Base-by-base conservation (phyloP, 1,284 basidiomycete genomes). In the Inonotus hispidus region DNA sequence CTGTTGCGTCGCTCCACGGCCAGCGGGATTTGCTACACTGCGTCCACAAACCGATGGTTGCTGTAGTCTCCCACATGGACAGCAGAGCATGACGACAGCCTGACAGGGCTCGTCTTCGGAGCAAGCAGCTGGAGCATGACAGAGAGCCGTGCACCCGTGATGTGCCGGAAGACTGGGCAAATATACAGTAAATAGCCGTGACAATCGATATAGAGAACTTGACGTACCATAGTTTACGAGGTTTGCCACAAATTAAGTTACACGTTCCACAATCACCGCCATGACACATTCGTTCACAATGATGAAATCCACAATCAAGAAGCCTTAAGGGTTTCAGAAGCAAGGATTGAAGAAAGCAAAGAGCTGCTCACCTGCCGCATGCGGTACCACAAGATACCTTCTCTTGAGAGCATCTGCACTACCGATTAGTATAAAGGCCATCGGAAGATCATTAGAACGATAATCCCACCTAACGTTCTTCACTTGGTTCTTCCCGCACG, bases 81-180 rank as follows among this genome's bases (percentile, higher is more conserved):
- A 97, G 0, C 81, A 78, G 50, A 94, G 76, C 1, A 77, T 83
- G 58, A 92, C 76, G 1, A 81, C 73, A 1, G 83, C 71, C 14
- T 81, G 79, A 70, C 95, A 97, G 0, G 93, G 84, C 19, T 88
- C 82, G 3, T 81, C 79, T 73, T 95, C 92, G 13, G 86, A 79
- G 68, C 95, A 97, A 8, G 83, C 75, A 0, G 91, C 81, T 0
- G 94, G 94, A 0, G 93, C 93, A 67, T 96, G 95, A 69, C 94
- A 96, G 0, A 83, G 77, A 1, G 78, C 75, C 0, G 83, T 83
- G 70, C 92, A 95, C 0, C 90, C 84, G 65, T 96, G 83, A 54
- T 81, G 77, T 13, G 76, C 77, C 1, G 83, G 84, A 29, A 84
- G 71, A 68, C 85, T 86, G 58, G 2, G 6, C 53, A 52, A 1